Conservation (phyloP, 1,139 yeast genomes). For the Taiozyma onychis region DNA sequence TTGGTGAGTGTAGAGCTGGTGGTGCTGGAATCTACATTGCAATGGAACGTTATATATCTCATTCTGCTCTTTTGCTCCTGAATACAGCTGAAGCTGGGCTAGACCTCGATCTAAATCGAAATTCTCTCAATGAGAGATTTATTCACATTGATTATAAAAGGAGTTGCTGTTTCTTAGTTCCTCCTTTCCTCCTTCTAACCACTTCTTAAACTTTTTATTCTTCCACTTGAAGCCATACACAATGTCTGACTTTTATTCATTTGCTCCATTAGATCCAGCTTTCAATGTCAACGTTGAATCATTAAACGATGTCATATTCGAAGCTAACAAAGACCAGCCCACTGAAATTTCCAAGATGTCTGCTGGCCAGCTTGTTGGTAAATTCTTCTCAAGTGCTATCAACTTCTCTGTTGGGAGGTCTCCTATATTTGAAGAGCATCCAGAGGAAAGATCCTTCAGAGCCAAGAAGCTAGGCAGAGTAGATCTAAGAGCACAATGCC, state of each 20-base stretch:
- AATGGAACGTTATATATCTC: not conserved
- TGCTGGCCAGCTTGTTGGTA: not conserved
- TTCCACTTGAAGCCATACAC: not conserved
- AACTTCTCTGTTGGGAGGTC: not conserved
- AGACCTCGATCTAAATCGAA: not conserved
- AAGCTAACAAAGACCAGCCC: not conserved
- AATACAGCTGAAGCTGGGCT: not conserved
- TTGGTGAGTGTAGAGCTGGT: not conserved
- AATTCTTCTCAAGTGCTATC: not conserved
- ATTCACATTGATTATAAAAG: not conserved
- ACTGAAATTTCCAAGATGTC: not conserved
- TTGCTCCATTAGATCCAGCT: not conserved
- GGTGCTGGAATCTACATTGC: not conserved
- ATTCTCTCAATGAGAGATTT: not conserved
- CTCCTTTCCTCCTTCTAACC: not conserved
- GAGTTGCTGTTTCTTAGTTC: not conserved
- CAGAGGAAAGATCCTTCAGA: not conserved
- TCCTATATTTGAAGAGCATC: not conserved
- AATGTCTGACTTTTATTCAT: constrained; percentile 19
- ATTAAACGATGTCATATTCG: not conserved
- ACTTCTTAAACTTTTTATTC: not conserved
- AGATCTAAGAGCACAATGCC: not conserved
- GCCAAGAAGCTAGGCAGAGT: not conserved
- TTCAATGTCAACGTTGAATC: not conserved
- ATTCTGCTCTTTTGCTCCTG: too few relatives aligned